phyloP scores from a whole-genome alignment of 441 rosid genomes.

The Croton laevigatus region DNA sequence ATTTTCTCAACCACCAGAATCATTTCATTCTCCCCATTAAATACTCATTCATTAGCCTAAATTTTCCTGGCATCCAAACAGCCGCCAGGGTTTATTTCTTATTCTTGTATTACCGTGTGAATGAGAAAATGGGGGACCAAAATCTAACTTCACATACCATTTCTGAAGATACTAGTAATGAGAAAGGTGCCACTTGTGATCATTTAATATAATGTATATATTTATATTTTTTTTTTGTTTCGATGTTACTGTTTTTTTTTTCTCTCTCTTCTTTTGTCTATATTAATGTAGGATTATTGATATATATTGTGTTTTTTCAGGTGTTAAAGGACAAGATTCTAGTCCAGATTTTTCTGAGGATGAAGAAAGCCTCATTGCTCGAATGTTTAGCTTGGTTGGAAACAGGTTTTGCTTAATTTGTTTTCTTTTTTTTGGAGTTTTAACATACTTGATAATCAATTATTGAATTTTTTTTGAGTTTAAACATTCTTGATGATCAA shows the following conservation, averaged over 20 bases:
- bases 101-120: neutral
- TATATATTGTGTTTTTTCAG: too few relatives aligned
- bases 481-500: neutral
- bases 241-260: too few relatives aligned
- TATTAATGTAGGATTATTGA: too few relatives aligned
- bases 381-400: slow-evolving; percentile 47
- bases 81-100: neutral
- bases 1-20: neutral
- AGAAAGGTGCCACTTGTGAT: too few relatives aligned
- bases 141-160: too few relatives aligned
- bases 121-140: too few relatives aligned
- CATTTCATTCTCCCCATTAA: neutral
- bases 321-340: slow-evolving; percentile 4
- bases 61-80: neutral
- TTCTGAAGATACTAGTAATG: too few relatives aligned
- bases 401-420: slow-evolving; percentile 25
- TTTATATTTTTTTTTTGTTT: too few relatives aligned
- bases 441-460: neutral
- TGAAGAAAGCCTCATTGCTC: slow-evolving; percentile 38
- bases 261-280: too few relatives aligned
- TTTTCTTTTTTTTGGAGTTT: neutral
- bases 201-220: too few relatives aligned
- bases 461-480: neutral
- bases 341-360: slow-evolving; percentile 40
- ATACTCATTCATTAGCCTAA: neutral